Base-by-base conservation (phyloP, 2,329 filamentous ascomycete genomes). In the Drechmeria coniospora region DNA sequence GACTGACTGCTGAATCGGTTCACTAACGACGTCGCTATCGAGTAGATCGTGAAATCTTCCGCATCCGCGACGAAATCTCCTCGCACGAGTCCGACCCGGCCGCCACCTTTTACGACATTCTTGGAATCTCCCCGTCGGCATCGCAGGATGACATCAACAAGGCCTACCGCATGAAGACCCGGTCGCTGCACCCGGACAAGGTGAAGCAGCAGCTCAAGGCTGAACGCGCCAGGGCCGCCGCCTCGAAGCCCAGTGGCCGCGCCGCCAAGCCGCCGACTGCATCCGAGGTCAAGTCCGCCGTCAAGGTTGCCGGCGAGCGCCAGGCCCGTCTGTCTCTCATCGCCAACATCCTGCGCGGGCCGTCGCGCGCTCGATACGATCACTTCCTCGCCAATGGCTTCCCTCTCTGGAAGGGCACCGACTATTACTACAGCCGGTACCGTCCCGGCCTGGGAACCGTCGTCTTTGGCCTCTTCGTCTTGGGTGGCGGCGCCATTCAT, bases 381-480 rank as follows among this genome's bases (percentile, higher is more conserved):
- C 79, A 94, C 54, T 98, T 95, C 61, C 57, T 95, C 34, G 59
- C 63, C 51, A 84, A 95, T 54, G 90, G 90, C 35, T 98, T 98
- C 61, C 90, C 90, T 18, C 73, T 72, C 31, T 98, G 90, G 90
- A 86, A 87, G 60, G 90, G 90, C 32, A 94, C 87, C 24, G 87
- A 90, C 36, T 98, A 98, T 68, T 98, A 95, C 67, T 98, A 98
- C 62, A 75, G 74, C 44, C 76, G 90, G 32, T 94, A 87, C 66
- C 73, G 90, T 13, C 90, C 90, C 2, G 90, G 90, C 7, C 62
- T 95, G 24, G 83, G 82, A 33, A 80, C 80, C 10, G 90, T 93
- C 25, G 54, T 95, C 28, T 35, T 77, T 15, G 86, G 87, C 26
- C 58, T 92, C 22, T 83, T 95, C 53, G 51, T 93, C 36, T 70